Evolutionary conservation across 2,329 filamentous ascomycete species (phyloP).

Genomic region (Beauveria sp.): DNA sequence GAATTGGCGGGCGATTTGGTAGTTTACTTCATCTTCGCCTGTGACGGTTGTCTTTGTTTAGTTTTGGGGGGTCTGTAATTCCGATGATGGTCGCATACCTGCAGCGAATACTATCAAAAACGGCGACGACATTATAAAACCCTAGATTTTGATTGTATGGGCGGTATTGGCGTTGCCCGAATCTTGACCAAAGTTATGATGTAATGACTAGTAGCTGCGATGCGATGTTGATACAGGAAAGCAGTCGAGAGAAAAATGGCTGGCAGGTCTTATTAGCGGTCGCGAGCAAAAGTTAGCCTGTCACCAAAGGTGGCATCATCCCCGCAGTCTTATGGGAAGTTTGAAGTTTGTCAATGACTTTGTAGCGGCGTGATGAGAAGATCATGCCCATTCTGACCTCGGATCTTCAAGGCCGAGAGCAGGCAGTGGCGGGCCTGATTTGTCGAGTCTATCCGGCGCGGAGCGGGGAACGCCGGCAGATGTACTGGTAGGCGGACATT

Average conservation of each 20-base stretch:
- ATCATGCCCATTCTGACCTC: background rate
- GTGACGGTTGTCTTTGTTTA: background rate
- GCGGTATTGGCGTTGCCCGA: background rate
- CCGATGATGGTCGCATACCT: background rate
- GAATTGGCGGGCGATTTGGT: background rate
- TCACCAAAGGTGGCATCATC: background rate
- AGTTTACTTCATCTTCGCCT: background rate
- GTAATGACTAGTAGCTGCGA: no score
- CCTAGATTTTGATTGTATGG: background rate
- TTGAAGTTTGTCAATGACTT: no score
- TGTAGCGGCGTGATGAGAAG: background rate
- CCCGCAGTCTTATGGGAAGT: background rate
- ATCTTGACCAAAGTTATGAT: no score
- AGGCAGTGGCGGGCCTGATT: background rate
- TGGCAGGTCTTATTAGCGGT: no score
- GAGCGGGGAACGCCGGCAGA: background rate
- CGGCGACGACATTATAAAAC: background rate
- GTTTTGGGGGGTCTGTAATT: background rate
- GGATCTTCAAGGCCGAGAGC: background rate
- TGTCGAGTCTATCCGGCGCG: background rate
- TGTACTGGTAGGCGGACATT: no score
- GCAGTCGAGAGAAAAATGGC: no score
- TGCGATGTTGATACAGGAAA: no score
- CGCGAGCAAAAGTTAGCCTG: no score
- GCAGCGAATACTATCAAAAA: conserved; percentile 1